A percentile compares a stretch with the other conserved stretches of the same genome.
Conservation (phyloP, 768 basidiomycete genomes). For the Calocybe gangraenosa region DNA sequence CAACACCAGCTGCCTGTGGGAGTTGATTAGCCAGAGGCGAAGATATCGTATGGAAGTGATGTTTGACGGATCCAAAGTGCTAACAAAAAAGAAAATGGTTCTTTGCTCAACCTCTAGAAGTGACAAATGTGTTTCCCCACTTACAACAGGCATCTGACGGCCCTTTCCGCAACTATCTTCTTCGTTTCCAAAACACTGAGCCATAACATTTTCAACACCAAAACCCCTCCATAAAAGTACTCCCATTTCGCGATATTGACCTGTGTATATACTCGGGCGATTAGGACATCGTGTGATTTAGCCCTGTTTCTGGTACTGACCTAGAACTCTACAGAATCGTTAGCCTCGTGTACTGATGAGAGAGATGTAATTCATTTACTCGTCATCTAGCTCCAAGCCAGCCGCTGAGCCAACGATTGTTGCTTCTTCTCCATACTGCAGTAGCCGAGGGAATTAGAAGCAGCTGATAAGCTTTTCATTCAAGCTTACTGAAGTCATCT, state of each 20-base stretch:
- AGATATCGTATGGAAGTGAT: conserved; percentile 93
- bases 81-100: conserved; percentile 27
- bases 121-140: conserved; percentile 14
- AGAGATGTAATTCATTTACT: conserved; percentile 46
- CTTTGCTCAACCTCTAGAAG: conserved; percentile 5
- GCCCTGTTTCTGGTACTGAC: conserved; percentile 28
- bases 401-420: conserved; percentile 88
- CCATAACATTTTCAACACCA: conserved; percentile 76
- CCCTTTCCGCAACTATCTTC: conserved; percentile 82
- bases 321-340: conserved; percentile 59
- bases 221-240: conserved; percentile 89
- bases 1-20: conserved; percentile 92
- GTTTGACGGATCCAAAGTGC: conserved; percentile 81
- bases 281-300: no score
- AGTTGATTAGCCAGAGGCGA: conserved; percentile 93
- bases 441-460: conserved; percentile 3
- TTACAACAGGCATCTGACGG: conserved; percentile 90
- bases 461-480: conserved; percentile 1
- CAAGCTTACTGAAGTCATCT: conserved; percentile 70
- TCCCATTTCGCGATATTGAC: conserved; percentile 92
- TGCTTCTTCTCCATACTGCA: conserved; percentile 86
- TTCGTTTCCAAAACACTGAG: conserved; percentile 86
- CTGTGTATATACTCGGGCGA: conserved; percentile 37
- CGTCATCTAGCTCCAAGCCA: conserved; percentile 76
- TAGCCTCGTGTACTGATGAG: neutral